Evolutionary conservation across 1,284 basidiomycete species (phyloP).

Genomic region (Gymnopus androsaceus): DNA sequence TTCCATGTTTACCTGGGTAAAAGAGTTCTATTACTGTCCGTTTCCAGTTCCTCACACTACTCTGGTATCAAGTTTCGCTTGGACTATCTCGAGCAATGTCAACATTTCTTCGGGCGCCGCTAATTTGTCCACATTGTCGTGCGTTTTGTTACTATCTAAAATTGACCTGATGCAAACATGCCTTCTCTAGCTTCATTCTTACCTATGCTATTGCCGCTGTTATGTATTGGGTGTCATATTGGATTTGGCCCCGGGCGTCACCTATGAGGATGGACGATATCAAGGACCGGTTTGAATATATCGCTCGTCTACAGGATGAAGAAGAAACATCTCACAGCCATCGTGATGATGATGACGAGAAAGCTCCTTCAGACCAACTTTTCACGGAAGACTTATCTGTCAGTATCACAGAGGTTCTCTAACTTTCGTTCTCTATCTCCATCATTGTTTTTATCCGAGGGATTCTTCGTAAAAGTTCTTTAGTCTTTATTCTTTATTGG

Average conservation of each 20-base stretch:
- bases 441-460: background rate
- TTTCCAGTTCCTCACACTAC: background rate
- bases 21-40: too few species aligned
- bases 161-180: background rate
- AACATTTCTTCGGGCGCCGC: constrained; percentile 9
- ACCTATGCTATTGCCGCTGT: constrained; percentile 18
- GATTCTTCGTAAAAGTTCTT: too few species aligned
- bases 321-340: constrained; percentile 13
- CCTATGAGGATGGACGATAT: background rate
- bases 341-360: background rate
- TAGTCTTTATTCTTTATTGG: too few species aligned
- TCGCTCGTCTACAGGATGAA: constrained; percentile 13
- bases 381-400: background rate
- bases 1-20: constrained; percentile 20
- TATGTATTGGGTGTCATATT: constrained; percentile 17
- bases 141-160: background rate
- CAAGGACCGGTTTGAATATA: constrained; percentile 11
- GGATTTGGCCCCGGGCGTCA: constrained; percentile 12
- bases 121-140: constrained; percentile 15
- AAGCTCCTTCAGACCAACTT: background rate
- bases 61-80: constrained; percentile 12
- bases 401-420: background rate
- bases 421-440: background rate
- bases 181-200: constrained; percentile 16
- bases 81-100: constrained; percentile 12